Percentiles rank a stretch among this genome's conserved stretches.
phyloP scores from a whole-genome alignment of 73 alveolate species.

The Paramecium tetraurelia region DNA sequence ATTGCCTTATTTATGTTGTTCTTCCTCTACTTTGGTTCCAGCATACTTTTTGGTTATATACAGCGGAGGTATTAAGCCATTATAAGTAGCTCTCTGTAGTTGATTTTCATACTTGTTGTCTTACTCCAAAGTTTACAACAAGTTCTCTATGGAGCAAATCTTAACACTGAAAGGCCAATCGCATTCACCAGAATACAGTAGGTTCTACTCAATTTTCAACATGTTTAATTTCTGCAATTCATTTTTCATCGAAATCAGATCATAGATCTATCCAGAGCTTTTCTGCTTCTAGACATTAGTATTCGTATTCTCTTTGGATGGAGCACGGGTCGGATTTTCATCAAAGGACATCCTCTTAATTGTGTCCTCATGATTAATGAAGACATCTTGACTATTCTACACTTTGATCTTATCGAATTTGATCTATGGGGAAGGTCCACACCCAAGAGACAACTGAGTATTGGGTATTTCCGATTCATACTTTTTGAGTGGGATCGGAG shows the following conservation, averaged over 20 bases:
- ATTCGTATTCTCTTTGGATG: neutral
- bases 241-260: constrained; percentile 23
- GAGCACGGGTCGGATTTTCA: neutral
- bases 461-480: neutral
- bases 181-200: constrained; percentile 64
- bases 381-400: neutral
- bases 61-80: constrained; percentile 58
- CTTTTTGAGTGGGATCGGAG: constrained; percentile 1
- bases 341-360: neutral
- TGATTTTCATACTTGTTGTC: constrained; percentile 20
- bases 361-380: neutral
- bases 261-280: neutral
- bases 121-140: constrained; percentile 43
- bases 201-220: constrained; percentile 34
- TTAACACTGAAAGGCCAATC: constrained; percentile 68
- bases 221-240: neutral
- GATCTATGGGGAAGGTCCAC: neutral
- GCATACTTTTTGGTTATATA: constrained; percentile 45
- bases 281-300: neutral
- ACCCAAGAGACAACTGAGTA: neutral
- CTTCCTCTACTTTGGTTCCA: constrained; percentile 35
- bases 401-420: neutral
- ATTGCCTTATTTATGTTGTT: neutral
- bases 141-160: constrained; percentile 57
- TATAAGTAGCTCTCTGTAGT: constrained; percentile 52